phyloP scores from a whole-genome alignment of 2,329 filamentous ascomycete genomes.

The Diatrype stigma region DNA sequence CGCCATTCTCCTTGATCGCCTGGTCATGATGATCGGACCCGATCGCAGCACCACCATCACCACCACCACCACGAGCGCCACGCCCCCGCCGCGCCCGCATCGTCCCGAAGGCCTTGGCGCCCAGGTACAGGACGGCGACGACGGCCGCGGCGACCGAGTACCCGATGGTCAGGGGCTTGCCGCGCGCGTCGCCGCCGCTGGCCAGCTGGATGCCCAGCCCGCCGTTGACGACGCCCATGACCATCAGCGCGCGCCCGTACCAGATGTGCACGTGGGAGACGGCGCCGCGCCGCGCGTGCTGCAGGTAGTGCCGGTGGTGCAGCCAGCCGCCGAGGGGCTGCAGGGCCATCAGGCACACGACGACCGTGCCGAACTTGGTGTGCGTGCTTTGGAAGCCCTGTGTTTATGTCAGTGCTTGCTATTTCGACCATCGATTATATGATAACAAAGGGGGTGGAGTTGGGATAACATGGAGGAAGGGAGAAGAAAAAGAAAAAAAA shows the following conservation, averaged over 20 bases:
- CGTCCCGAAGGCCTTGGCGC: slow-evolving; percentile 21
- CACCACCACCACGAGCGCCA: background rate
- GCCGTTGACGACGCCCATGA: slow-evolving; percentile 59
- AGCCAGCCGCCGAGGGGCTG: slow-evolving; percentile 55
- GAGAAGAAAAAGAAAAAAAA: background rate
- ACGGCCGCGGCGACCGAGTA: slow-evolving; percentile 54
- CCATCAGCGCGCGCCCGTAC: slow-evolving; percentile 55
- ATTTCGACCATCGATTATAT: too few relatives aligned
- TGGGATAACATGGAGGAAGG: too few relatives aligned
- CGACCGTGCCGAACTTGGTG: slow-evolving; percentile 51
- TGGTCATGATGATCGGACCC: background rate
- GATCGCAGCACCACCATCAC: background rate
- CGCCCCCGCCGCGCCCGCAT: background rate
- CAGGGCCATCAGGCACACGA: slow-evolving; percentile 49
- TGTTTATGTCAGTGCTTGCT: too few relatives aligned
- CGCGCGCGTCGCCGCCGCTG: slow-evolving; percentile 33
- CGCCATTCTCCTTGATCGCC: background rate
- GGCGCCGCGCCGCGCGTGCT: slow-evolving; percentile 41
- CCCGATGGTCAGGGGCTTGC: slow-evolving; percentile 41
- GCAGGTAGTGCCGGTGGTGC: slow-evolving; percentile 53
- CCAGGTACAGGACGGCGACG: slow-evolving; percentile 41
- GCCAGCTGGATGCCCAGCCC: slow-evolving; percentile 56
- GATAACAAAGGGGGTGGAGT: slow-evolving; percentile 1
- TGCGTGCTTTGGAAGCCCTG: slow-evolving; percentile 52
- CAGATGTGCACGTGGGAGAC: slow-evolving; percentile 58